A percentile compares a stretch with the other conserved stretches of the same genome.
Evolutionary conservation across 768 basidiomycete species (phyloP).

Genomic region (Psilocybe subaeruginosa): DNA sequence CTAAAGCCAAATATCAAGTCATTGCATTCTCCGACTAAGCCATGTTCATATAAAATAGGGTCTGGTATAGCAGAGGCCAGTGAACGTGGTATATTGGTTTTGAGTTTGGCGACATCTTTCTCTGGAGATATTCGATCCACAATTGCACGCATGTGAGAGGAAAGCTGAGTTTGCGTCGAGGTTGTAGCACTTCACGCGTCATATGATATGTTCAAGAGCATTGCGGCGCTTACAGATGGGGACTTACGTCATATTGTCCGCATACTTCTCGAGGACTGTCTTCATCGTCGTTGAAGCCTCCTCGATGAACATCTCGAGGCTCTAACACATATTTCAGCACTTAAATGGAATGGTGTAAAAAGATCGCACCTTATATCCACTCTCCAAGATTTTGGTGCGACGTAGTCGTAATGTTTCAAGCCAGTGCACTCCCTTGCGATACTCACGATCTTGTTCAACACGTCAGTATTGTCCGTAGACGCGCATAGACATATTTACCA

Average conservation of each 20-base stretch:
- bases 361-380: constrained; percentile 72
- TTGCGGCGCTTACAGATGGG: not conserved
- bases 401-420: constrained; percentile 87
- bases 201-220: not conserved
- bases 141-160: constrained; percentile 60
- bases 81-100: constrained; percentile 60
- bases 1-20: constrained; percentile 91
- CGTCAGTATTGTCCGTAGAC: not conserved
- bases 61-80: constrained; percentile 69
- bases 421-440: constrained; percentile 88
- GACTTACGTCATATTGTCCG: constrained; percentile 79
- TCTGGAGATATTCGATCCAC: constrained; percentile 73
- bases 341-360: not conserved
- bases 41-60: constrained; percentile 76
- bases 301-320: constrained; percentile 76
- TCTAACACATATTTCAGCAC: constrained; percentile 45
- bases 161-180: constrained; percentile 74
- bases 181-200: constrained; percentile 65
- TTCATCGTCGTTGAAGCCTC: constrained; percentile 72
- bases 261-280: constrained; percentile 68
- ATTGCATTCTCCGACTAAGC: constrained; percentile 80
- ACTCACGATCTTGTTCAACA: constrained; percentile 75
- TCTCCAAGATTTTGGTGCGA: constrained; percentile 79
- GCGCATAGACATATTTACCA: constrained; percentile 43
- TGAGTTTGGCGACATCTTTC: constrained; percentile 64